Percentiles rank a stretch among this genome's conserved stretches.
These are phyloP conservation scores for Hirsutella thompsonii DNA, from an alignment of 2,329 filamentous ascomycete species.

Conservation along the genomic window DNA sequence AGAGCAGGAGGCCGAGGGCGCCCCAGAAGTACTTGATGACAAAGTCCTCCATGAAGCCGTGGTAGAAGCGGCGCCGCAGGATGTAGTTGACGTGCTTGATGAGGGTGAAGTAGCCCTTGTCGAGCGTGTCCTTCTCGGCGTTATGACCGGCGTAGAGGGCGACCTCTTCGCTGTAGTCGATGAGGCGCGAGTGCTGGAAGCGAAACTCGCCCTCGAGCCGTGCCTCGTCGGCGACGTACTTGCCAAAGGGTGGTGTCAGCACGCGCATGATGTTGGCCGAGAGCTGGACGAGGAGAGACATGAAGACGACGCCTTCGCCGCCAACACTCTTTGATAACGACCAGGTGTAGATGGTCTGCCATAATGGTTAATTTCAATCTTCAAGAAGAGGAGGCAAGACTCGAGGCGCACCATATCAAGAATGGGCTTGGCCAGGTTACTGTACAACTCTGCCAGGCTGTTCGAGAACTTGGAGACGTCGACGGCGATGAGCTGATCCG, in stretches of 20 bases:
- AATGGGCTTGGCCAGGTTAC: constrained; percentile 87
- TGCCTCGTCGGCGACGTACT: constrained; percentile 94
- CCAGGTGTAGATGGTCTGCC: constrained; percentile 76
- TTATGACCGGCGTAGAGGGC: constrained; percentile 86
- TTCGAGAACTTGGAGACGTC: constrained; percentile 96
- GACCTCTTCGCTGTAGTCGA: constrained; percentile 92
- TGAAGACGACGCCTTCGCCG: constrained; percentile 87
- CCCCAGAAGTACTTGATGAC: constrained; percentile 99
- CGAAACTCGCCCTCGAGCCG: constrained; percentile 90
- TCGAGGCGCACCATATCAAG: constrained; percentile 62
- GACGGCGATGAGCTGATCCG: constrained; percentile 92
- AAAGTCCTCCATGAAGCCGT: constrained; percentile 99
- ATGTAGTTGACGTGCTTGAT: constrained; percentile 99
- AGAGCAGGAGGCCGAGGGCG: constrained; percentile 78
- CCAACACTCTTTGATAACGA: constrained; percentile 91
- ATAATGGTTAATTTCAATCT: constrained; percentile 8
- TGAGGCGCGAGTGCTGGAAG: constrained; percentile 86
- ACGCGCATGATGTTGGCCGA: constrained; percentile 89
- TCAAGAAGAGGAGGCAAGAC: neutral
- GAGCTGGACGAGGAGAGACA: constrained; percentile 86
- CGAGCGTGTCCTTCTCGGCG: constrained; percentile 88
- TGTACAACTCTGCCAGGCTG: constrained; percentile 87
- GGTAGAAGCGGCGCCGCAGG: constrained; percentile 77
- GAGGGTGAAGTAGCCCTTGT: constrained; percentile 97
- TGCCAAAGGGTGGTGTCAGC: constrained; percentile 89